Base-by-base conservation (phyloP, 148 eudicot species). In the Chenopodium album region DNA sequence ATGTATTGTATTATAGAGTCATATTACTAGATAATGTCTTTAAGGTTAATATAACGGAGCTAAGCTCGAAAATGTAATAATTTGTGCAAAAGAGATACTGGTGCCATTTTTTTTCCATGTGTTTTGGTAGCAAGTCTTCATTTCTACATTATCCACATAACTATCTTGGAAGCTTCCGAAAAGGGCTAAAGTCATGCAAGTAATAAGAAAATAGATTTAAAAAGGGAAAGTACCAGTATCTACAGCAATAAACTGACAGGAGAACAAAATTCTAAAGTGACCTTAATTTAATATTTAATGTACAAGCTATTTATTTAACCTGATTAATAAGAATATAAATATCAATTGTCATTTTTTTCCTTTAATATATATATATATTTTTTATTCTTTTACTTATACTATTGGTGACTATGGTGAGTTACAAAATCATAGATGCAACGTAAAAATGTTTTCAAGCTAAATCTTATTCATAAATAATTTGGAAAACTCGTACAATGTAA, bases 111-210 rank as follows among this genome's bases (percentile, higher is more conserved):
- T 34, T 22, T 20, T 56, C 67, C 81, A 79, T 79, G 76, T 79
- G 75, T 54, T 79, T 70, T 71, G 81, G 67, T 79, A 46, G 52
- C 32, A 71, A 22, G 28, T 41, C 50, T 68, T 70, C 48, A 10
- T 29, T 14, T 4, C 17, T 56, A 79, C 34, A 79, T 52, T 79
- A 79, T 79, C 67, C 67, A 72, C 75, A 79, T 32, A 52, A 34
- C 73, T 79, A 60, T 32, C 47, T 54, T 46, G 80, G 84, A 82
- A 67, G 80, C 62, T 69, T 76, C 76, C 44, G 4, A 14, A 56
- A 56, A 56, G 62, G 62, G 62, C 62, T 56, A 0, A 56, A 56
- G 5, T 56, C 62, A 56, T 56, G 62, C 62, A 56, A 19, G 22
- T 17, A 56, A 4, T 56, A 56, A 54, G 60, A 48, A 48, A 48